phyloP scores from a whole-genome alignment of 1,284 basidiomycete species.

The Dichomitus squalens region DNA sequence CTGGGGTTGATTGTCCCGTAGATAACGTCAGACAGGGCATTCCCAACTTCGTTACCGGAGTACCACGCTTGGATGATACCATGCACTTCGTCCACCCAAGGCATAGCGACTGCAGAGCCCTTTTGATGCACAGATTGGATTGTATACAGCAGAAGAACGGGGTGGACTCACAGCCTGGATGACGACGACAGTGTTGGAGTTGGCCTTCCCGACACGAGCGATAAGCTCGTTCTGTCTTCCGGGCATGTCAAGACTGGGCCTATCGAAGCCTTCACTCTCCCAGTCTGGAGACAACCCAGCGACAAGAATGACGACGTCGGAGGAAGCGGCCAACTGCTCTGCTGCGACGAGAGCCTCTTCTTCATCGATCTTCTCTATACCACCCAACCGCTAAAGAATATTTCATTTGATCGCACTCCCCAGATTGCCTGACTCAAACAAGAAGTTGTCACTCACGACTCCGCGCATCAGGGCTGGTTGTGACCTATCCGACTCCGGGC shows the following conservation, averaged over 20 bases:
- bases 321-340: slow-evolving; percentile 55
- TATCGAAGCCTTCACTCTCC: slow-evolving; percentile 73
- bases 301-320: slow-evolving; percentile 63
- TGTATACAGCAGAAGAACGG: slow-evolving; percentile 2
- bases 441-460: slow-evolving; percentile 45
- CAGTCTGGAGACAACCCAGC: slow-evolving; percentile 69
- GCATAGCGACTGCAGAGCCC: slow-evolving; percentile 71
- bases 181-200: slow-evolving; percentile 66
- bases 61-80: slow-evolving; percentile 69
- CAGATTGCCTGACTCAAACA: background rate
- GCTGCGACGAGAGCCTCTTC: slow-evolving; percentile 63
- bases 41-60: slow-evolving; percentile 76
- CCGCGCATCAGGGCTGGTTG: slow-evolving; percentile 71
- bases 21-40: slow-evolving; percentile 73
- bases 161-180: slow-evolving; percentile 59
- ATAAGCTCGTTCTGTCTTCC: slow-evolving; percentile 68
- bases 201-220: slow-evolving; percentile 55
- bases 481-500: slow-evolving; percentile 48
- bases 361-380: slow-evolving; percentile 61
- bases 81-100: slow-evolving; percentile 57
- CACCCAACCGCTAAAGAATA: slow-evolving; percentile 56
- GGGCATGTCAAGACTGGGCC: slow-evolving; percentile 59
- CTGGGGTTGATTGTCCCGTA: slow-evolving; percentile 75
- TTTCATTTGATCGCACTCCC: background rate
- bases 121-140: slow-evolving; percentile 27